Conservation (phyloP, 1,284 basidiomycete species). For the Sanghuangporus weigelae region DNA sequence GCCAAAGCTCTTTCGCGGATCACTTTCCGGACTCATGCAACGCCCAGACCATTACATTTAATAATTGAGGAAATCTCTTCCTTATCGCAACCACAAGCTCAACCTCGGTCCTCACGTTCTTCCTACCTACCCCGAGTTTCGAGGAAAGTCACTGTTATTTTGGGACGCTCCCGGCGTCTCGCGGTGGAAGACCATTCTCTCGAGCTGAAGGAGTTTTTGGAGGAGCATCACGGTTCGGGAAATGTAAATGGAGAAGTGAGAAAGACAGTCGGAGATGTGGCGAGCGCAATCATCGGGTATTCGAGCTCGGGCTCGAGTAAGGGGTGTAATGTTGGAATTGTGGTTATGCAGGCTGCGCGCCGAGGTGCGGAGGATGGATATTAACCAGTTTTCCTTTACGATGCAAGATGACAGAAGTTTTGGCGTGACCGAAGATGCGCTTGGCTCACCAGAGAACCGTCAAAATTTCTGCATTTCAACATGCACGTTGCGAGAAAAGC, state of each 20-base stretch:
- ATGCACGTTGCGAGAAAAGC: too few species aligned
- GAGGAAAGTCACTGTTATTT: slow-evolving; percentile 51
- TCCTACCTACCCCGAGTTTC: neutral
- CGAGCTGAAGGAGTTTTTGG: slow-evolving; percentile 63
- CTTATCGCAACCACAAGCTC: slow-evolving; percentile 20
- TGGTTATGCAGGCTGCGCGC: slow-evolving; percentile 66
- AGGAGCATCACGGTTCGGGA: slow-evolving; percentile 37
- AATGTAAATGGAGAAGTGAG: slow-evolving; percentile 51
- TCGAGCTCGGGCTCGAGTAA: slow-evolving; percentile 22
- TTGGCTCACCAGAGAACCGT: too few species aligned
- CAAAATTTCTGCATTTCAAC: too few species aligned
- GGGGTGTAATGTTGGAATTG: slow-evolving; percentile 53
- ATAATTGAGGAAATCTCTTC: slow-evolving; percentile 32
- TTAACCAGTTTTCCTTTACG: too few species aligned
- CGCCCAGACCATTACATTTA: slow-evolving; percentile 51
- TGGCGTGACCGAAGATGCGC: too few species aligned
- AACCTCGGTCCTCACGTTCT: slow-evolving; percentile 12
- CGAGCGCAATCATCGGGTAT: slow-evolving; percentile 56
- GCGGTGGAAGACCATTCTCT: slow-evolving; percentile 56
- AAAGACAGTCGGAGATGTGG: slow-evolving; percentile 82
- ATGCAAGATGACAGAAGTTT: too few species aligned
- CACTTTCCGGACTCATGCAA: slow-evolving; percentile 46
- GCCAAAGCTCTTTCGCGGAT: slow-evolving; percentile 43
- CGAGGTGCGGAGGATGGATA: neutral
- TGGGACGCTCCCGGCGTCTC: slow-evolving; percentile 66